These are phyloP conservation scores for Prunus salicina DNA, from an alignment of 306 rosid genomes.

Conservation along the genomic window DNA sequence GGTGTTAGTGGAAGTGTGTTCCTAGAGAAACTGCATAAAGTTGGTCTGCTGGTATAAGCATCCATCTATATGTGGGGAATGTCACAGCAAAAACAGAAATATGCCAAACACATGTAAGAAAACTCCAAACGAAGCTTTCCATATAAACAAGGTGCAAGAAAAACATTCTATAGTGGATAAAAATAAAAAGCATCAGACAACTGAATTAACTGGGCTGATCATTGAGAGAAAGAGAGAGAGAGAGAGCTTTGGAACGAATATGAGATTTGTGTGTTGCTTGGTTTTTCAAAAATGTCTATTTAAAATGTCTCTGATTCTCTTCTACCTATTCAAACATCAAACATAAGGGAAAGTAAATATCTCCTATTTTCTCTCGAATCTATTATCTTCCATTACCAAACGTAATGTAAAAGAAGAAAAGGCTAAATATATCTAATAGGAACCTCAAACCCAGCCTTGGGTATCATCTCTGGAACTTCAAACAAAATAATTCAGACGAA, in stretches of 20 bases:
- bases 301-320: neutral
- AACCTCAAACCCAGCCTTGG: neutral
- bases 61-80: too few species aligned
- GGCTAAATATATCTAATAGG: neutral
- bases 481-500: neutral
- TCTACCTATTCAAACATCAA: neutral
- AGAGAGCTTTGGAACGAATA: neutral
- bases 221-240: too few species aligned
- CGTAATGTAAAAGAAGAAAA: neutral
- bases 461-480: neutral
- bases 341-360: neutral
- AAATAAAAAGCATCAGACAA: too few species aligned
- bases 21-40: too few species aligned
- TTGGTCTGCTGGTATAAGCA: neutral
- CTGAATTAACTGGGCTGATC: too few species aligned
- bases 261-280: neutral
- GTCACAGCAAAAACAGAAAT: too few species aligned
- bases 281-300: neutral
- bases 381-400: neutral
- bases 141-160: neutral
- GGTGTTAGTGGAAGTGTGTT: too few species aligned
- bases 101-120: too few species aligned
- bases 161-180: too few species aligned
- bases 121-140: neutral
- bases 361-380: neutral